Evolutionary conservation across 2,329 filamentous ascomycete species (phyloP).

Genomic region (Paracoccidioides brasiliensis): DNA sequence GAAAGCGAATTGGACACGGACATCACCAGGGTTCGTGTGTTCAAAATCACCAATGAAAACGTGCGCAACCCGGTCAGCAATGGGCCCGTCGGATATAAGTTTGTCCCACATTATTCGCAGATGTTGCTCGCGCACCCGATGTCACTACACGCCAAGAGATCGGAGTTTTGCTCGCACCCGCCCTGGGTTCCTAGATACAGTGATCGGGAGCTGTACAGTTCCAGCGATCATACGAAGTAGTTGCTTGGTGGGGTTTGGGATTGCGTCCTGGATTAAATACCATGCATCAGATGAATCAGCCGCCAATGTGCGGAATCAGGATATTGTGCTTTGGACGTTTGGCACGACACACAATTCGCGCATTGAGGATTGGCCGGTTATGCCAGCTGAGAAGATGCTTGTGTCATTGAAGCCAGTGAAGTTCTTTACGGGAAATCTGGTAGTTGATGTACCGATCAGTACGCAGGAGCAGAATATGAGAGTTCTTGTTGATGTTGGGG

Average conservation of each 20-base stretch:
- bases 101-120: conserved; percentile 44
- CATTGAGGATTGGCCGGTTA: conserved; percentile 34
- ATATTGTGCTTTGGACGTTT: conserved; percentile 34
- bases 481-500: not conserved
- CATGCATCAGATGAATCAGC: conserved; percentile 19
- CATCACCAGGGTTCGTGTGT: conserved; percentile 34
- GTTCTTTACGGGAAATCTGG: conserved; percentile 18
- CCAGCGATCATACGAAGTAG: conserved; percentile 44
- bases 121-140: conserved; percentile 42
- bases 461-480: conserved; percentile 8
- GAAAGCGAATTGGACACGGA: conserved; percentile 37
- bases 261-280: conserved; percentile 32
- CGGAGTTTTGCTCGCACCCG: conserved; percentile 43
- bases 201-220: conserved; percentile 38
- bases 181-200: conserved; percentile 42
- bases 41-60: conserved; percentile 45
- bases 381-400: conserved; percentile 31
- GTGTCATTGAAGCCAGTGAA: conserved; percentile 19
- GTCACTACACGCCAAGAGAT: conserved; percentile 39
- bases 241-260: conserved; percentile 35
- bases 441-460: conserved; percentile 10
- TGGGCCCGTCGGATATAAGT: conserved; percentile 43
- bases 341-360: conserved; percentile 34
- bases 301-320: conserved; percentile 23
- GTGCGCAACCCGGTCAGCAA: conserved; percentile 42